phyloP scores from a whole-genome alignment of 352 stramenopile genomes.

The Pythium chondricola region DNA sequence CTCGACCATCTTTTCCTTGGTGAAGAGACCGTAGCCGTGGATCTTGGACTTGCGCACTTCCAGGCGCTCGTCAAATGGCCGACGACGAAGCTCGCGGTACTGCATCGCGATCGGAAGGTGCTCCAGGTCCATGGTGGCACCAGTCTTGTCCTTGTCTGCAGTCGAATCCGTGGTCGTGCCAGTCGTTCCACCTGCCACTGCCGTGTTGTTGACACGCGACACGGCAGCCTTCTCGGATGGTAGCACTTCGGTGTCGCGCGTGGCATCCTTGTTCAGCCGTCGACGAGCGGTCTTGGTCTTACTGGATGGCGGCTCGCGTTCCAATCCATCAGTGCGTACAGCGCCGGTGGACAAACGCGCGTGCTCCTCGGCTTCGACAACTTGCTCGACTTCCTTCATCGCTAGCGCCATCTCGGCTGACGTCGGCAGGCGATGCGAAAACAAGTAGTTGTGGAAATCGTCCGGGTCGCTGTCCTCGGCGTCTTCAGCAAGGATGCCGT shows the following conservation, averaged over 20 bases:
- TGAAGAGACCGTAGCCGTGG: slow-evolving; percentile 96
- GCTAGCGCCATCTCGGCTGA: slow-evolving; percentile 70
- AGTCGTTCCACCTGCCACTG: slow-evolving; percentile 3
- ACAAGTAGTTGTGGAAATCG: slow-evolving; percentile 70
- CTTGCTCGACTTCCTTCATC: slow-evolving; percentile 72
- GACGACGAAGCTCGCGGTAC: slow-evolving; percentile 89
- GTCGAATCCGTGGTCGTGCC: slow-evolving; percentile 1
- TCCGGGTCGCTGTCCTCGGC: slow-evolving; percentile 15
- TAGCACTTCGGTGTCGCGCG: slow-evolving; percentile 29
- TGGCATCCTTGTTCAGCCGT: slow-evolving; percentile 47
- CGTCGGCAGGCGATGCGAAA: slow-evolving; percentile 75
- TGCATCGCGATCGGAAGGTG: slow-evolving; percentile 84
- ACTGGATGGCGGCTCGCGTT: slow-evolving; percentile 41
- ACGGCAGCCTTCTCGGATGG: slow-evolving; percentile 15
- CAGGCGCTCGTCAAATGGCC: slow-evolving; percentile 88
- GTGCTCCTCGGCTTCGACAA: slow-evolving; percentile 75
- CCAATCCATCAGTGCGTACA: slow-evolving; percentile 82
- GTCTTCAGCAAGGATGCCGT: neutral
- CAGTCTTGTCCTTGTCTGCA: slow-evolving; percentile 17
- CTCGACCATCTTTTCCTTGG: slow-evolving; percentile 86
- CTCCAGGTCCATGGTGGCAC: slow-evolving; percentile 68
- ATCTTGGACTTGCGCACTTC: slow-evolving; percentile 92
- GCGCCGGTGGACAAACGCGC: slow-evolving; percentile 79
- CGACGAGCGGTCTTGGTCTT: slow-evolving; percentile 14
- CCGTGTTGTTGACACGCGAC: neutral